A percentile compares a stretch with the other conserved stretches of the same genome.
Conservation (phyloP, 345 rosid genomes). For the Diplotaxis tenuifolia region DNA sequence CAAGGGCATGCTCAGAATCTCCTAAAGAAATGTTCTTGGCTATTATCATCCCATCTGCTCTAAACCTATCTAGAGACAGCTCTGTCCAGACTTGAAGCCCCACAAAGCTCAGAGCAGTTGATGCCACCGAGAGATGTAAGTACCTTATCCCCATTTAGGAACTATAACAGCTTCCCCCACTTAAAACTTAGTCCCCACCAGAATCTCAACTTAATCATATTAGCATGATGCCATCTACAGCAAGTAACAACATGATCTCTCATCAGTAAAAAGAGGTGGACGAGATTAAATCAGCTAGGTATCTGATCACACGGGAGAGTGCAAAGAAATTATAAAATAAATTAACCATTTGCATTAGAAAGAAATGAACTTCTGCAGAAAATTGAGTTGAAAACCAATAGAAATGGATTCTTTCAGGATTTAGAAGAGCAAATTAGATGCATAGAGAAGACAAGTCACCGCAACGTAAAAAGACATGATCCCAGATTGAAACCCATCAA, state of each 20-base stretch:
- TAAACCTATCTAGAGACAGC: constrained; percentile 53
- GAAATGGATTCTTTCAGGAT: background rate
- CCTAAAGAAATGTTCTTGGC: constrained; percentile 47
- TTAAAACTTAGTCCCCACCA: constrained; percentile 39
- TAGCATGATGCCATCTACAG: constrained; percentile 36
- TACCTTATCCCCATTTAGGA: constrained; percentile 68
- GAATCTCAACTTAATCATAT: constrained; percentile 30
- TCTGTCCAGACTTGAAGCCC: constrained; percentile 80
- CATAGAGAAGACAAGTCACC: background rate
- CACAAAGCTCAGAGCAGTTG: constrained; percentile 66
- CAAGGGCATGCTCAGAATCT: constrained; percentile 53
- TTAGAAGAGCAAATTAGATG: constrained; percentile 1
- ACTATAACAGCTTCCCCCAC: constrained; percentile 37
- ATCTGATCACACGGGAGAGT: background rate
- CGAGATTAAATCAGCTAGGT: too few relatives aligned
- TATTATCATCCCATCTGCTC: constrained; percentile 52
- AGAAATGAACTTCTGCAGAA: background rate
- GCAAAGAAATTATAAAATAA: background rate
- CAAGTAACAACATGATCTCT: constrained; percentile 12
- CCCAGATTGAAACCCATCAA: background rate
- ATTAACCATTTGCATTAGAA: background rate
- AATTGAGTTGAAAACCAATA: constrained; percentile 11
- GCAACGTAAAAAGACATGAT: background rate
- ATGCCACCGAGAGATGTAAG: constrained; percentile 58
- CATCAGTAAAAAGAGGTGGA: constrained; percentile 5